These are phyloP conservation scores for Diaporthe eres DNA, from an alignment of 2,329 filamentous ascomycete species.

Conservation along the genomic window DNA sequence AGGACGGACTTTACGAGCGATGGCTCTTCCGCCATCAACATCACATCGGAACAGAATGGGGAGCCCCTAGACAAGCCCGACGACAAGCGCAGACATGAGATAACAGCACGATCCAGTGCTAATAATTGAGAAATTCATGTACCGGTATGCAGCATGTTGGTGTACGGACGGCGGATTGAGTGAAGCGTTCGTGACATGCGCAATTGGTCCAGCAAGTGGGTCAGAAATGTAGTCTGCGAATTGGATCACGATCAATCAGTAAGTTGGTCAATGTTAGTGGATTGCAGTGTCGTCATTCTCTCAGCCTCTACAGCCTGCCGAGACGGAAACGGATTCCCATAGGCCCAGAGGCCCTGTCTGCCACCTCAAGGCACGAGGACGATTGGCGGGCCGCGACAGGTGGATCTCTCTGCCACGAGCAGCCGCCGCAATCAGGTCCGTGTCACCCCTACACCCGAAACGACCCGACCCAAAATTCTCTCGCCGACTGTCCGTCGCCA, in stretches of 20 bases:
- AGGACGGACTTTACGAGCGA: background rate
- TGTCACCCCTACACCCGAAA: constrained; percentile 34
- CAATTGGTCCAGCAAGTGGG: background rate
- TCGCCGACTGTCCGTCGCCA: constrained; percentile 11
- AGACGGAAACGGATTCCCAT: constrained; percentile 1
- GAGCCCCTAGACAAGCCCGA: background rate
- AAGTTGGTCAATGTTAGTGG: background rate
- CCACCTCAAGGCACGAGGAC: constrained; percentile 7
- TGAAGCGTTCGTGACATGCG: background rate
- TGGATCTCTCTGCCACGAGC: constrained; percentile 6
- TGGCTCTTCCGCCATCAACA: background rate
- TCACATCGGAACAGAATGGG: background rate
- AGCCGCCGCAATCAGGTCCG: background rate
- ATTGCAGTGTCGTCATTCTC: constrained; percentile 34
- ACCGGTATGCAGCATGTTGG: background rate
- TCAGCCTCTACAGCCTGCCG: constrained; percentile 28
- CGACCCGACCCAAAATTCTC: constrained; percentile 36
- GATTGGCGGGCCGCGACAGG: constrained; percentile 32
- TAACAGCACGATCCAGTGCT: background rate
- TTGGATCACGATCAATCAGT: background rate
- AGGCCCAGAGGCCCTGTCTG: background rate
- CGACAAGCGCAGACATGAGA: background rate
- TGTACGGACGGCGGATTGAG: background rate
- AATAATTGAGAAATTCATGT: background rate
- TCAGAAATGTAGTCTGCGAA: background rate